Evolutionary conservation across 2,329 filamentous ascomycete species (phyloP).

Genomic region (Pezicula neosporulosa): DNA sequence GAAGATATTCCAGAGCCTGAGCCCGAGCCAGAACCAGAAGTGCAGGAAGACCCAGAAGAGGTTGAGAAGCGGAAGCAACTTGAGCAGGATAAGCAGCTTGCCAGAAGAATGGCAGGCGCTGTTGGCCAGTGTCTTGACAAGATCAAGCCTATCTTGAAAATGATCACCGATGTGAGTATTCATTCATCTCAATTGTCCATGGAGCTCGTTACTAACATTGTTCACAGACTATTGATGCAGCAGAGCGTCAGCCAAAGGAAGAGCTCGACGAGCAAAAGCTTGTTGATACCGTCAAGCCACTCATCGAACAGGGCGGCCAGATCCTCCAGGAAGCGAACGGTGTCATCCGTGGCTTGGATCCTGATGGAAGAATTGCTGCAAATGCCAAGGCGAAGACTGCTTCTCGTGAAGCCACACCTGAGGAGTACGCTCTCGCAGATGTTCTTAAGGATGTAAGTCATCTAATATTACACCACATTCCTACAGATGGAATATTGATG

Average conservation of each 20-base stretch:
- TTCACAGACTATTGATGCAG: constrained; percentile 68
- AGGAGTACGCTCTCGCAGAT: constrained; percentile 83
- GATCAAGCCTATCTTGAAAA: constrained; percentile 79
- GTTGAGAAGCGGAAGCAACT: constrained; percentile 52
- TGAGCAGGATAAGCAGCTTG: constrained; percentile 71
- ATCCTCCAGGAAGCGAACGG: constrained; percentile 87
- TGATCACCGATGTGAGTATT: constrained; percentile 70
- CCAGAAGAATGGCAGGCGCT: constrained; percentile 68
- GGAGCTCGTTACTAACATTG: constrained; percentile 25
- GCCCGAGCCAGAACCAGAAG: constrained; percentile 35
- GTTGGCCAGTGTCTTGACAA: constrained; percentile 79
- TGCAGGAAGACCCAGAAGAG: constrained; percentile 47
- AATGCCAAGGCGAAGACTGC: constrained; percentile 81
- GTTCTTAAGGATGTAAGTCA: constrained; percentile 66
- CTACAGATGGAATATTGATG: too few relatives aligned
- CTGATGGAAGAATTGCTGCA: constrained; percentile 79
- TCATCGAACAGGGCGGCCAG: constrained; percentile 81
- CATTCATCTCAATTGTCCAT: not conserved
- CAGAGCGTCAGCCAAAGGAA: constrained; percentile 77
- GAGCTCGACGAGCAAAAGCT: constrained; percentile 89
- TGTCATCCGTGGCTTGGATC: constrained; percentile 81
- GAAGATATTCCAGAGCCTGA: constrained; percentile 51
- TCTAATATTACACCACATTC: too few relatives aligned
- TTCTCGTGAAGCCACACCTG: constrained; percentile 71
- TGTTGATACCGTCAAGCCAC: constrained; percentile 79